Evolutionary conservation across 2,329 filamentous ascomycete genomes (phyloP).

Genomic region (Berkeleyomyces rouxiae): DNA sequence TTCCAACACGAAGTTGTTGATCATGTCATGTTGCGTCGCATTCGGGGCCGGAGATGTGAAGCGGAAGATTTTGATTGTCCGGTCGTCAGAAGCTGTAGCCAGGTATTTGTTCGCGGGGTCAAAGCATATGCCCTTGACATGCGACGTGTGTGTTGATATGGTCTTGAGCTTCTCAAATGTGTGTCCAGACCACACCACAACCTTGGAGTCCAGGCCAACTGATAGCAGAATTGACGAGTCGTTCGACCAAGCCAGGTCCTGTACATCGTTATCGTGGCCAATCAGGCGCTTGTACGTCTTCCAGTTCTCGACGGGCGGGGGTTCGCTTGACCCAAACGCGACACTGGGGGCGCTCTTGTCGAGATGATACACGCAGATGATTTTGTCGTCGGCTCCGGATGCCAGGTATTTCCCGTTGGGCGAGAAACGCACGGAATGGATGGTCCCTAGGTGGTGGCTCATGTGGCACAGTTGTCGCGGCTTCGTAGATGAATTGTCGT

Average conservation of each 20-base stretch:
- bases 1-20: conserved; percentile 91
- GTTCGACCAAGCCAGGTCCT: conserved; percentile 91
- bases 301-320: conserved; percentile 93
- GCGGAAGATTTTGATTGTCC: conserved; percentile 89
- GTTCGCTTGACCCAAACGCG: conserved; percentile 75
- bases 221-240: conserved; percentile 93
- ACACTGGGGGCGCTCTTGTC: conserved; percentile 66
- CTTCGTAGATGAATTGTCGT: conserved; percentile 51
- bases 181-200: conserved; percentile 95
- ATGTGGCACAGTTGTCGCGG: conserved; percentile 93
- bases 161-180: conserved; percentile 98
- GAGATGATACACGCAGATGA: conserved; percentile 90
- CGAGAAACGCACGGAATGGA: conserved; percentile 93
- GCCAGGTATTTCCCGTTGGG: conserved; percentile 89
- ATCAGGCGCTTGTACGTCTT: conserved; percentile 85
- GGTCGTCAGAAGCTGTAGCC: conserved; percentile 90
- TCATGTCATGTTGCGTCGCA: conserved; percentile 83
- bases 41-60: conserved; percentile 86
- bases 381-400: conserved; percentile 94
- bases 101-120: conserved; percentile 99
- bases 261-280: conserved; percentile 95
- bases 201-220: conserved; percentile 90
- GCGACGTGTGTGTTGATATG: conserved; percentile 80
- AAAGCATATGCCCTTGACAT: conserved; percentile 97
- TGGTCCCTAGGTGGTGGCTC: conserved; percentile 95